phyloP scores from a whole-genome alignment of 164 flowering plant genomes.

The Warburgia ugandensis region DNA sequence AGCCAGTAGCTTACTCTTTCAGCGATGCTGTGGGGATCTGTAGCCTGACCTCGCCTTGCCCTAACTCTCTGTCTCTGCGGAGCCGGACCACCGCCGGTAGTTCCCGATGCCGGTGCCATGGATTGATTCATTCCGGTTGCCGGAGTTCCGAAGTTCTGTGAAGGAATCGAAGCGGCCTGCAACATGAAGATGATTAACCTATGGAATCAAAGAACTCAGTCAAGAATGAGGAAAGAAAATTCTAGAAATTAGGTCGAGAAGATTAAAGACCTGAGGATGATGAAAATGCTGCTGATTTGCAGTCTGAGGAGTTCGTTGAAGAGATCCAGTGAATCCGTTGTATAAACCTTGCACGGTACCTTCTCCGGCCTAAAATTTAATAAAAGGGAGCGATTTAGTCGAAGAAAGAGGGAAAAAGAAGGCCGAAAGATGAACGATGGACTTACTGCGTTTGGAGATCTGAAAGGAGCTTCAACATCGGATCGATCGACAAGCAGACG shows the following conservation, averaged over 20 bases:
- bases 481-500: too few species aligned
- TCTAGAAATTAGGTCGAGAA: too few species aligned
- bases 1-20: slow-evolving; percentile 73
- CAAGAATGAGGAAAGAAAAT: too few species aligned
- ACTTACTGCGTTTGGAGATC: slow-evolving; percentile 27
- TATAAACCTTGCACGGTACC: slow-evolving; percentile 46
- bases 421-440: not conserved
- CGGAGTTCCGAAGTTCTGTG: slow-evolving; percentile 40
- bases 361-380: slow-evolving; percentile 39
- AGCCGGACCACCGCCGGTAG: slow-evolving; percentile 29
- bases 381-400: not conserved
- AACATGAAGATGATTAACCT: too few species aligned
- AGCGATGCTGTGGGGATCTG: slow-evolving; percentile 98
- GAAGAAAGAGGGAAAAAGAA: not conserved
- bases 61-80: slow-evolving; percentile 69
- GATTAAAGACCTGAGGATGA: slow-evolving; percentile 39
- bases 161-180: slow-evolving; percentile 26
- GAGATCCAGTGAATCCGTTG: slow-evolving; percentile 55
- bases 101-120: slow-evolving; percentile 28
- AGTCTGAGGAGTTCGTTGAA: slow-evolving; percentile 31
- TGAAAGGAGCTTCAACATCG: slow-evolving; percentile 30
- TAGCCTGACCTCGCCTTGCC: slow-evolving; percentile 96
- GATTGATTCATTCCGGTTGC: slow-evolving; percentile 35
- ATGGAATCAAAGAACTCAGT: too few species aligned
- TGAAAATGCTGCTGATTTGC: slow-evolving; percentile 39